These are phyloP conservation scores for Aureobasidium sp. DNA, from an alignment of 2,329 filamentous ascomycete genomes.

Conservation along the genomic window DNA sequence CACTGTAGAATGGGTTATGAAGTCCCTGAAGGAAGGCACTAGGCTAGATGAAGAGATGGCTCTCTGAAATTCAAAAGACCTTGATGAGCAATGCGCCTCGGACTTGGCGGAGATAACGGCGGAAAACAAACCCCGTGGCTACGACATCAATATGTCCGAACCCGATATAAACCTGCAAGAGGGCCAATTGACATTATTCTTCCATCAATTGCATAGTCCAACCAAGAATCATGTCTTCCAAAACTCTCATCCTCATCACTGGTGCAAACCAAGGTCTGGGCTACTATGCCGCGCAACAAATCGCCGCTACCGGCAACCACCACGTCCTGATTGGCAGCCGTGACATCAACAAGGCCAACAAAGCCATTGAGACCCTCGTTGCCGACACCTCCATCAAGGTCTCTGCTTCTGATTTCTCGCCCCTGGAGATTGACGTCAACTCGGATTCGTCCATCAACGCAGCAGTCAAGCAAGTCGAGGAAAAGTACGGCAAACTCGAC, in stretches of 20 bases:
- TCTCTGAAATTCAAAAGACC: neutral
- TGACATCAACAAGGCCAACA: slow-evolving; percentile 29
- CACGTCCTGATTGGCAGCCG: slow-evolving; percentile 37
- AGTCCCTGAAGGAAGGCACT: slow-evolving; percentile 74
- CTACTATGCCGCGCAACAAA: slow-evolving; percentile 35
- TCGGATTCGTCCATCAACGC: slow-evolving; percentile 36
- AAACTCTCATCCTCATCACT: slow-evolving; percentile 31
- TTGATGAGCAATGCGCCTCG: neutral
- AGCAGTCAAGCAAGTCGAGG: slow-evolving; percentile 29
- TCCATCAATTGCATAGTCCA: neutral
- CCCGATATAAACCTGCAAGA: neutral
- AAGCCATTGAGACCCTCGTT: slow-evolving; percentile 29
- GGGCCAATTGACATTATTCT: neutral
- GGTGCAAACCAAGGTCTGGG: slow-evolving; percentile 41
- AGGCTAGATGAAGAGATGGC: slow-evolving; percentile 66
- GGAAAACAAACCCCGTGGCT: neutral
- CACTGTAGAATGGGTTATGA: slow-evolving; percentile 62
- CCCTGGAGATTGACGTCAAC: slow-evolving; percentile 38
- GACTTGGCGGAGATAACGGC: neutral
- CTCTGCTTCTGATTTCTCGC: slow-evolving; percentile 27
- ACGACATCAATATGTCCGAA: neutral
- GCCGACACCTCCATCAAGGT: slow-evolving; percentile 24
- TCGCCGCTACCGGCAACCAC: slow-evolving; percentile 34
- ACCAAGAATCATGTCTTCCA: neutral
- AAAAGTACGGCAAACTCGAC: slow-evolving; percentile 28